These are phyloP conservation scores for Eimeria acervulina DNA, from an alignment of 169 alveolate species.

Conservation along the genomic window DNA sequence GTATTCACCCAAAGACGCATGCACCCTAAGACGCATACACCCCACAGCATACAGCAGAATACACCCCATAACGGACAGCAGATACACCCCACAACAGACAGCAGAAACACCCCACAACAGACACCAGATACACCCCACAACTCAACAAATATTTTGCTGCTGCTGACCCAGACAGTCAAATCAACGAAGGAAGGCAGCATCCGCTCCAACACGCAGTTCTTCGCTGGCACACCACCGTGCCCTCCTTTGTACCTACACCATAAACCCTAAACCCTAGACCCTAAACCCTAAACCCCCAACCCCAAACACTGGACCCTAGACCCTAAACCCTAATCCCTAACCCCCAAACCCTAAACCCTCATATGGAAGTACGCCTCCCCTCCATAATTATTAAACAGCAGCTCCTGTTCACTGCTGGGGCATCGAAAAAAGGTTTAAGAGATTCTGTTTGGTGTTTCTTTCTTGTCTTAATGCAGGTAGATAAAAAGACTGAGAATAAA, in stretches of 20 bases:
- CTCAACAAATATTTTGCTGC: too few species aligned
- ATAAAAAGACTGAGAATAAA: too few species aligned
- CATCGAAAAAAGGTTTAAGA: too few species aligned
- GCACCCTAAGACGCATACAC: not conserved
- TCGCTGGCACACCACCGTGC: constrained; percentile 91
- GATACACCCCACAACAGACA: not conserved
- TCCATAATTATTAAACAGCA: not conserved
- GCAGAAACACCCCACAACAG: not conserved
- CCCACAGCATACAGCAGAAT: not conserved
- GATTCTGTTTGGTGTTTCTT: too few species aligned
- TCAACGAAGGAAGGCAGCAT: constrained; percentile 94
- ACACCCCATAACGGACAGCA: not conserved
- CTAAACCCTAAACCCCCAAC: not conserved
- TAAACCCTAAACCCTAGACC: constrained; percentile 4
- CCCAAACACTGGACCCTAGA: not conserved
- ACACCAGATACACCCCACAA: not conserved
- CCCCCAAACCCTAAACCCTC: not conserved
- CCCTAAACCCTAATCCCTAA: not conserved
- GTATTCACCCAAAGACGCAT: not conserved
- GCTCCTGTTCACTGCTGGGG: too few species aligned
- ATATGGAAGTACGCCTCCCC: not conserved
- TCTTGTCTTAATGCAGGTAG: too few species aligned
- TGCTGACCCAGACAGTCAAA: constrained; percentile 93
- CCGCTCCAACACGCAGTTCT: constrained; percentile 93
- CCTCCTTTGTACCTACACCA: constrained; percentile 82